Conservation (phyloP, 169 alveolate genomes). For the Perkinsus marinus region DNA sequence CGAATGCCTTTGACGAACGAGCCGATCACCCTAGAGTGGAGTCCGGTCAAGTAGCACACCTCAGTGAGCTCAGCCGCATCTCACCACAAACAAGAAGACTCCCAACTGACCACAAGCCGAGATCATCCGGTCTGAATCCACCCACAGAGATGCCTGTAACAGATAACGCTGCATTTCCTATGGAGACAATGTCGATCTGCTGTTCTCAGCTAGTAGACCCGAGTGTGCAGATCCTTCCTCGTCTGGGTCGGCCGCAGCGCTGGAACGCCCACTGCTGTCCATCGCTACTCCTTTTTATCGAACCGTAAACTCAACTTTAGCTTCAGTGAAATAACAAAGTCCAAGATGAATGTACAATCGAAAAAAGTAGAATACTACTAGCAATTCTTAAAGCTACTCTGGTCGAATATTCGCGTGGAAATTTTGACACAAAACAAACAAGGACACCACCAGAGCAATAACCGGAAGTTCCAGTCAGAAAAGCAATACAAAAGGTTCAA, state of each 20-base stretch:
- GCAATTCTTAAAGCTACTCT: too few species aligned
- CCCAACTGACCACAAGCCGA: neutral
- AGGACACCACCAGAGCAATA: too few species aligned
- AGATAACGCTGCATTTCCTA: neutral
- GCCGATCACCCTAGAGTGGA: neutral
- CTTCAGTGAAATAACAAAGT: too few species aligned
- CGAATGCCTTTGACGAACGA: neutral
- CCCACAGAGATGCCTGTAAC: neutral
- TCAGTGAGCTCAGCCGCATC: neutral
- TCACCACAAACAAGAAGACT: neutral
- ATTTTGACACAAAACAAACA: too few species aligned
- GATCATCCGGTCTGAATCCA: neutral
- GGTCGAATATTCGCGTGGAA: too few species aligned
- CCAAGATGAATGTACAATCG: too few species aligned
- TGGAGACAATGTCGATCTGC: neutral
- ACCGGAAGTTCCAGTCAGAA: too few species aligned
- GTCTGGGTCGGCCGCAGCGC: neutral
- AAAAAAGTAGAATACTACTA: too few species aligned
- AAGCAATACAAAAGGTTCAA: neutral
- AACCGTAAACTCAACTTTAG: too few species aligned
- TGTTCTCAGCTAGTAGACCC: neutral
- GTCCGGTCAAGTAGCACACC: neutral
- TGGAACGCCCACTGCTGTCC: neutral
- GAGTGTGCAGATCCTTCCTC: neutral
- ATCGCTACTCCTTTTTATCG: too few species aligned